These are phyloP conservation scores for Xylariaceae sp. DNA, from an alignment of 2,329 filamentous ascomycete genomes.

Conservation along the genomic window DNA sequence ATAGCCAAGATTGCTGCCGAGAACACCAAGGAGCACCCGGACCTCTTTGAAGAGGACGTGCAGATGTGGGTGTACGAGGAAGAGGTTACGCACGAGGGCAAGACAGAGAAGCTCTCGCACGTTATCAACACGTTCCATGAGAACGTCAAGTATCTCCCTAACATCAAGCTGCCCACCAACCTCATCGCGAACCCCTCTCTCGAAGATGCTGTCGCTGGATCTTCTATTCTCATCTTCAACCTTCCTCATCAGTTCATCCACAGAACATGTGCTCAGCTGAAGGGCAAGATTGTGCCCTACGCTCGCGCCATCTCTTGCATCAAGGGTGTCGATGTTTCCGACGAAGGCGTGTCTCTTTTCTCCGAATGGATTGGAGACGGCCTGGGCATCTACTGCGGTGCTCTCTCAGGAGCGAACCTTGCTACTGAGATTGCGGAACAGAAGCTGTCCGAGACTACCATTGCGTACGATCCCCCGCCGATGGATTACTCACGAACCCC, in stretches of 20 bases:
- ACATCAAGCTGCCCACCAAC: conserved; percentile 75
- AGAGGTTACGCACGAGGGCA: conserved; percentile 62
- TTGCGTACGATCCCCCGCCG: conserved; percentile 88
- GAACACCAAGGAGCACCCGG: conserved; percentile 71
- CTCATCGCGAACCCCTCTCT: conserved; percentile 78
- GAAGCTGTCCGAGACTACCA: conserved; percentile 95
- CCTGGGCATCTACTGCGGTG: conserved; percentile 93
- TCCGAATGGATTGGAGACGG: conserved; percentile 90
- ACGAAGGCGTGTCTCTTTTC: conserved; percentile 81
- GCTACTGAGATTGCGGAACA: conserved; percentile 90
- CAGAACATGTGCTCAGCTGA: conserved; percentile 75
- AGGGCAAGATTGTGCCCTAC: conserved; percentile 84
- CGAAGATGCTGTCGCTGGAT: conserved; percentile 70
- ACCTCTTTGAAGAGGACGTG: conserved; percentile 81
- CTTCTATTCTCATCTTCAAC: conserved; percentile 92
- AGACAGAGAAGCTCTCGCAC: conserved; percentile 78
- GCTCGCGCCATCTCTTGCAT: conserved; percentile 95
- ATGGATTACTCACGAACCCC: conserved; percentile 74
- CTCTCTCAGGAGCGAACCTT: conserved; percentile 92
- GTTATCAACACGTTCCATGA: conserved; percentile 92
- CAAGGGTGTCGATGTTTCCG: conserved; percentile 91
- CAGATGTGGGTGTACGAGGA: conserved; percentile 99
- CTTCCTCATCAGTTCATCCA: conserved; percentile 93
- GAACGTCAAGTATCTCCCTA: conserved; percentile 97
- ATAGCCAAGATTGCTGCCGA: conserved; percentile 97